Base-by-base conservation (phyloP, 768 basidiomycete genomes). In the Russula brevipes region DNA sequence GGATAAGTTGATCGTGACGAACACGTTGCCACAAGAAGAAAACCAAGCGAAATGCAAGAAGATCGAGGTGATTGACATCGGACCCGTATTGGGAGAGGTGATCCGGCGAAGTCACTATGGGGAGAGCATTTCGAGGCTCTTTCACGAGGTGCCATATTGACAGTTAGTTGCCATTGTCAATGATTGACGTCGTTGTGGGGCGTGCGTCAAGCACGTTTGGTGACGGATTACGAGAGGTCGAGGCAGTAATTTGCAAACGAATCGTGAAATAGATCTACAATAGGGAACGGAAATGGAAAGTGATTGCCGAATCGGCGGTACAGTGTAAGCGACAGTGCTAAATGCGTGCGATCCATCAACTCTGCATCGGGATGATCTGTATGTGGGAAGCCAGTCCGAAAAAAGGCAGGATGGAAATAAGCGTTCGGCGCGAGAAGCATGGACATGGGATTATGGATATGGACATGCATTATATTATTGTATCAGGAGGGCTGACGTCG, bases 61-160 rank as follows among this genome's bases (percentile, higher is more conserved):
- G 77, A 84, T 99, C 47, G 92, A 94, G 77, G 91, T 94, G 58
- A 87, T 99, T 69, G 95, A 98, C 78, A 87, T 99, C 68, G 92
- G 93, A 31, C 86, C 88, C 19, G 94, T 98, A 68, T 84, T 99
- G 52, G 97, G 94, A 45, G 96, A 98, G 81, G 91, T 94, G 66
- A 96, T 98, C 64, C 80, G 96, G 69, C 82, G 96, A 65, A 95
- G 91, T 70, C 96, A 98, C 74, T 98, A 97, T 71, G 96, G 96
- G n/a, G 92, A 94, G 76, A 90, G 89, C 76, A 87, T 94, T 67
- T 89, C 87, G 64, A 90, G 88, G 79, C 77, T 93, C 16, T 94
- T 94, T 76, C 84, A 92, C 70, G 91, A 94, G 75, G 89, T 94
- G 69, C 91, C 91, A 69, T 93, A 90, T 75, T 92, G 83, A 79